A percentile compares a stretch with the other conserved stretches of the same genome.
Evolutionary conservation across 1,284 basidiomycete species (phyloP).

Genomic region (Mycena sp.): DNA sequence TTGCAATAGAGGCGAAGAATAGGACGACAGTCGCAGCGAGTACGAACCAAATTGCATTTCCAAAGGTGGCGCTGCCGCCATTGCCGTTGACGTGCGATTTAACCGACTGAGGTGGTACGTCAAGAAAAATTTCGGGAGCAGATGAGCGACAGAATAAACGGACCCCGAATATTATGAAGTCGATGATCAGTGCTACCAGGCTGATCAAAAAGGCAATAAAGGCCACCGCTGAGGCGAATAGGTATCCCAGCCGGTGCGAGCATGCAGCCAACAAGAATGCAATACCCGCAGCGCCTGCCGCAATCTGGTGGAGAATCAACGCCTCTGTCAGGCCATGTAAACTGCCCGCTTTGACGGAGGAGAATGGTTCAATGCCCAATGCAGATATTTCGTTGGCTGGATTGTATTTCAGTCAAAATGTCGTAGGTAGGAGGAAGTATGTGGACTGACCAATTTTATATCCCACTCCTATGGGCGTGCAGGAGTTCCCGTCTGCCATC

Average conservation of each 20-base stretch:
- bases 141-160: conserved; percentile 2
- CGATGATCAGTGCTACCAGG: conserved; percentile 24
- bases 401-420: neutral
- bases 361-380: conserved; percentile 21
- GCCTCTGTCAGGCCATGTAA: conserved; percentile 26
- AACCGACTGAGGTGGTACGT: conserved; percentile 7
- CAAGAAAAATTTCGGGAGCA: neutral
- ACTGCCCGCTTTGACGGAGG: neutral
- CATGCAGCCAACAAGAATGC: conserved; percentile 28
- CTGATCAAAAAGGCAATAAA: conserved; percentile 29
- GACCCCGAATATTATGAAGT: conserved; percentile 30
- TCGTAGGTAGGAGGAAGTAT: neutral
- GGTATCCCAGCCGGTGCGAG: conserved; percentile 30
- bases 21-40: conserved; percentile 30
- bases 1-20: conserved; percentile 32
- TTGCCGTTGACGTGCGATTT: conserved; percentile 23
- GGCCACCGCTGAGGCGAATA: conserved; percentile 27
- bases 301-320: conserved; percentile 31
- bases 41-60: conserved; percentile 31
- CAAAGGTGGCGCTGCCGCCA: conserved; percentile 16
- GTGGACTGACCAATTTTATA: conserved; percentile 25
- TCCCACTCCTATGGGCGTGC: conserved; percentile 23
- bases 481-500: conserved; percentile 19
- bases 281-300: conserved; percentile 27
- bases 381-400: conserved; percentile 27